phyloP scores from a whole-genome alignment of 225 moss, liverwort and hornwort genomes.

The Pseudisothecium myosuroides region DNA sequence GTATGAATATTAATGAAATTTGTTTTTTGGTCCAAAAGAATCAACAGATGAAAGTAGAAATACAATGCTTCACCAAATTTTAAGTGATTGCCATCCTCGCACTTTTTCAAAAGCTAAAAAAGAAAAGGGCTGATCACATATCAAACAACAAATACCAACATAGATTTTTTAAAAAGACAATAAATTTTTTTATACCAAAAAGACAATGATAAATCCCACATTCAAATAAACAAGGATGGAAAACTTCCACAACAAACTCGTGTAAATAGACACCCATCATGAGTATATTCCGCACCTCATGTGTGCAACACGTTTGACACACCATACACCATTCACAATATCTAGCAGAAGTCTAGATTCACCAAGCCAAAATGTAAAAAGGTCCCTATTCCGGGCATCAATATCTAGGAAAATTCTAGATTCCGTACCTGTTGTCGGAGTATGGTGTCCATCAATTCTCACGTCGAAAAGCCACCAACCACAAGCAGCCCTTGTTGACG shows the following conservation, averaged over 20 bases:
- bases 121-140: too few species aligned
- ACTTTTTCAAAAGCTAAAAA: too few species aligned
- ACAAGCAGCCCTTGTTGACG: slow-evolving; percentile 2
- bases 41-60: too few species aligned
- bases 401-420: background rate
- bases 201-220: too few species aligned
- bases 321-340: background rate
- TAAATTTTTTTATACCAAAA: too few species aligned
- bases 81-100: too few species aligned
- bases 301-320: too few species aligned
- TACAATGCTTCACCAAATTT: too few species aligned
- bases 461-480: background rate
- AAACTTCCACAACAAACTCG: background rate
- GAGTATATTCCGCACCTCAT: background rate
- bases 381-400: background rate
- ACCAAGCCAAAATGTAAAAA: background rate
- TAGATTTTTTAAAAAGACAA: too few species aligned
- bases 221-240: background rate
- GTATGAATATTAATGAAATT: too few species aligned
- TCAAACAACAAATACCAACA: background rate
- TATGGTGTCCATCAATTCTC: background rate
- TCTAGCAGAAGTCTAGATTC: background rate
- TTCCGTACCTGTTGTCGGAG: background rate
- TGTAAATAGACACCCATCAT: background rate
- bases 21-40: too few species aligned